These are phyloP conservation scores for Calonectria hongkongensis DNA, from an alignment of 2,329 filamentous ascomycete genomes.

Conservation along the genomic window DNA sequence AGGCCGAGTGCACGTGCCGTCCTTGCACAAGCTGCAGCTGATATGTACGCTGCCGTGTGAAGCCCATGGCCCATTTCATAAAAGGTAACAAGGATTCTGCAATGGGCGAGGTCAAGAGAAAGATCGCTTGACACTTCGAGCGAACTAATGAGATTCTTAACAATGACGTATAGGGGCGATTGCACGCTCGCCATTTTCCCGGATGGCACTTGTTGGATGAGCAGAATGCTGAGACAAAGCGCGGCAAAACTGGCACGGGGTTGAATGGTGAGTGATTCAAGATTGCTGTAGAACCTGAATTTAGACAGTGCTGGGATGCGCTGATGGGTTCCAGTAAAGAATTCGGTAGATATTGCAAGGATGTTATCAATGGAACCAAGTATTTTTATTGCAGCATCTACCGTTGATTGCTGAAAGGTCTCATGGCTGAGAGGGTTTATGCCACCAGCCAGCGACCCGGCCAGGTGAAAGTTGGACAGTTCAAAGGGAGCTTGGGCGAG, in stretches of 20 bases:
- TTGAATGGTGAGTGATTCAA: not conserved
- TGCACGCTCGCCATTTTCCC: not conserved
- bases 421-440: not conserved
- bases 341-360: not conserved
- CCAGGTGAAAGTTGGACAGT: not conserved
- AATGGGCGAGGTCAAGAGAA: not conserved
- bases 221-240: not conserved
- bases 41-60: not conserved
- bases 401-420: not conserved
- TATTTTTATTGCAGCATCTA: not conserved
- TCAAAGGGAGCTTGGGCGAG: not conserved
- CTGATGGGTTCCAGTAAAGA: conserved; percentile 3
- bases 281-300: not conserved
- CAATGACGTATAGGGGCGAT: not conserved
- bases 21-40: not conserved
- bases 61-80: not conserved
- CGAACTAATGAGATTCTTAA: not conserved
- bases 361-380: not conserved
- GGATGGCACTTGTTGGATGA: not conserved
- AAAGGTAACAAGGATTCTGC: not conserved
- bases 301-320: not conserved
- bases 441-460: not conserved
- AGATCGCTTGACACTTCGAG: conserved; percentile 1
- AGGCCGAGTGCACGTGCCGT: not conserved
- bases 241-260: not conserved